phyloP scores from a whole-genome alignment of 805 yeast species.

The Yarrowia sp. region DNA sequence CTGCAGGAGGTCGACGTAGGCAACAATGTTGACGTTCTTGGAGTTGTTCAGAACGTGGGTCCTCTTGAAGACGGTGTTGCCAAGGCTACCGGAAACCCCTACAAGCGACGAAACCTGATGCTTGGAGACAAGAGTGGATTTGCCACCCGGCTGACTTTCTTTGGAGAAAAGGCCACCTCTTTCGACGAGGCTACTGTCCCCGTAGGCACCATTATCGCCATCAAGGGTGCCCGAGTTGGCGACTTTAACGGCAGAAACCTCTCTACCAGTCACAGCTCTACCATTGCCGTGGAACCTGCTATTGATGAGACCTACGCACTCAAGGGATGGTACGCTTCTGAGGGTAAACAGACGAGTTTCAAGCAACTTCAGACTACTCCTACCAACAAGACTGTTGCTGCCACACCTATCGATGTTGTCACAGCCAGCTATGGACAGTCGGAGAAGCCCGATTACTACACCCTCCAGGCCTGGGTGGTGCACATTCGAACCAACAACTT shows the following conservation, averaged over 20 bases:
- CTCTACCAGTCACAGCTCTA: constrained; percentile 75
- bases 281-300: constrained; percentile 78
- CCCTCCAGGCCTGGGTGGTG: constrained; percentile 68
- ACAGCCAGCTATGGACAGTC: constrained; percentile 65
- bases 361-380: constrained; percentile 52
- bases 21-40: constrained; percentile 78
- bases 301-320: constrained; percentile 79
- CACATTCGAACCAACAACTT: constrained; percentile 65
- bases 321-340: constrained; percentile 92
- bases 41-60: constrained; percentile 73
- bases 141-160: constrained; percentile 74
- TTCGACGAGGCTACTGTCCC: constrained; percentile 51
- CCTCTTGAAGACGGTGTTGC: constrained; percentile 78
- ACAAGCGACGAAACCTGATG: constrained; percentile 83
- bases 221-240: constrained; percentile 83
- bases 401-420: constrained; percentile 65
- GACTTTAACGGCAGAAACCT: constrained; percentile 86
- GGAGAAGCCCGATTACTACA: constrained; percentile 77
- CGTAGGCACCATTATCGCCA: constrained; percentile 66
- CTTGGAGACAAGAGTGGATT: constrained; percentile 82
- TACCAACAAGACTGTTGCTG: constrained; percentile 42
- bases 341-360: constrained; percentile 63
- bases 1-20: constrained; percentile 68
- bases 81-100: constrained; percentile 82
- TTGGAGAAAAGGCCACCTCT: constrained; percentile 85